Percentiles rank a stretch among this genome's conserved stretches.
phyloP scores from a whole-genome alignment of 139 green algal genomes.

The Asterochloris erici region DNA sequence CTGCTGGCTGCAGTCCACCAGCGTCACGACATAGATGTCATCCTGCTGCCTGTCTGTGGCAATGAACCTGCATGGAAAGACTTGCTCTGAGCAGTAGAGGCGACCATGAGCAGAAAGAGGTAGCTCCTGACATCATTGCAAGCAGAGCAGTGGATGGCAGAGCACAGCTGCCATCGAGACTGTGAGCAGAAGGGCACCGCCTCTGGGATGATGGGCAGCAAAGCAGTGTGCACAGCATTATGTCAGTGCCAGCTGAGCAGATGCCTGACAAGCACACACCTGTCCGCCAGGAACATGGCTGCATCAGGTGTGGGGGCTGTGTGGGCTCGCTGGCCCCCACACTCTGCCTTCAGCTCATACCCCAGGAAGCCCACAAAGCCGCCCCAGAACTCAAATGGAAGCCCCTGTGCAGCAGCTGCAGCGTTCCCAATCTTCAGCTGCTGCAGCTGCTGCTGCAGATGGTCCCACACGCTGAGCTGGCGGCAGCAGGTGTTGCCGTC shows the following conservation, averaged over 20 bases:
- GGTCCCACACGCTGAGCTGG: conserved; percentile 36
- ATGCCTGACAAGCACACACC: neutral
- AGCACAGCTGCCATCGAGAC: too few relatives aligned
- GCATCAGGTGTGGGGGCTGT: conserved; percentile 73
- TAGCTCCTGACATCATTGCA: too few relatives aligned
- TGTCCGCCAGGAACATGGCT: conserved; percentile 84
- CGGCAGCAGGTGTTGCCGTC: neutral
- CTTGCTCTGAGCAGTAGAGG: too few relatives aligned
- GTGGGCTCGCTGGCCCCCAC: conserved; percentile 30
- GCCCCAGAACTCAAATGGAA: conserved; percentile 95
- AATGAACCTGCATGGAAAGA: conserved; percentile 44
- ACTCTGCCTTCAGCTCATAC: conserved; percentile 94
- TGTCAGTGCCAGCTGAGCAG: too few relatives aligned
- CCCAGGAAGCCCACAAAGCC: conserved; percentile 95
- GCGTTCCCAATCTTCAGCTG: neutral
- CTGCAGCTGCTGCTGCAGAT: conserved; percentile 33
- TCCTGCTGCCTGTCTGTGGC: conserved; percentile 74
- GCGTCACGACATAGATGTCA: conserved; percentile 75
- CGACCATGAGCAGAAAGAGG: too few relatives aligned
- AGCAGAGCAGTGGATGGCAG: too few relatives aligned
- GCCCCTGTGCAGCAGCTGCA: conserved; percentile 23
- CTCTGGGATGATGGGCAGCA: too few relatives aligned
- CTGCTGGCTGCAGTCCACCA: conserved; percentile 24
- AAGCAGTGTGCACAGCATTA: too few relatives aligned
- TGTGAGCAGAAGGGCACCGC: too few relatives aligned